phyloP scores from a whole-genome alignment of 139 green algal species.

The Mychonastes homosphaera region DNA sequence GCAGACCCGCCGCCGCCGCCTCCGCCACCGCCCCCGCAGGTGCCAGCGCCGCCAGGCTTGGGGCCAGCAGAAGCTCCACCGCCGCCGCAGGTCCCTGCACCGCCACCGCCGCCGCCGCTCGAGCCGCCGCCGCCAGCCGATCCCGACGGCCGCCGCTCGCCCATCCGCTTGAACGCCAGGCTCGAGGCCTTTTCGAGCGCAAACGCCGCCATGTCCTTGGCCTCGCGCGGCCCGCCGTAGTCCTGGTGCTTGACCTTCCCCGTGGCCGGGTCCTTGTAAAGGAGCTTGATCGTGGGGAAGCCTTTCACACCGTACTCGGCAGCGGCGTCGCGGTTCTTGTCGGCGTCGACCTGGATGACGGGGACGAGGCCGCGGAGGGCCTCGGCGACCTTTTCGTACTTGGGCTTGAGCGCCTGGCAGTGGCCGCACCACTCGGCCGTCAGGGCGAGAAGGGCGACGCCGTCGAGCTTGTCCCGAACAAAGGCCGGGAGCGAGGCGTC shows the following conservation, averaged over 20 bases:
- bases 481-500: not conserved
- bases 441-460: not conserved
- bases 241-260: slow-evolving; percentile 49
- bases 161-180: slow-evolving; percentile 36
- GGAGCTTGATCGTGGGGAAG: slow-evolving; percentile 82
- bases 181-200: slow-evolving; percentile 55
- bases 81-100: not conserved
- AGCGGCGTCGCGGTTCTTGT: slow-evolving; percentile 44
- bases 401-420: slow-evolving; percentile 25
- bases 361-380: slow-evolving; percentile 56
- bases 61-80: not conserved
- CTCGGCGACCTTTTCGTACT: slow-evolving; percentile 46
- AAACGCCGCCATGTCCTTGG: slow-evolving; percentile 67
- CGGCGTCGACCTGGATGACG: slow-evolving; percentile 58
- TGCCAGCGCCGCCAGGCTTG: not conserved
- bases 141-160: slow-evolving; percentile 23
- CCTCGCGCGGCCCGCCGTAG: slow-evolving; percentile 57
- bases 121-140: too few relatives aligned
- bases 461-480: not conserved
- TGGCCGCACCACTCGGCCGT: slow-evolving; percentile 22
- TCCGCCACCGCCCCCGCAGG: not conserved
- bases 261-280: slow-evolving; percentile 38
- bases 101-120: slow-evolving; percentile 12
- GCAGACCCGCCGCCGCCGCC: not conserved
- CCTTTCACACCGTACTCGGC: slow-evolving; percentile 49